These are phyloP conservation scores for Rhododendron simsii DNA, from an alignment of 148 eudicot species.

Conservation along the genomic window DNA sequence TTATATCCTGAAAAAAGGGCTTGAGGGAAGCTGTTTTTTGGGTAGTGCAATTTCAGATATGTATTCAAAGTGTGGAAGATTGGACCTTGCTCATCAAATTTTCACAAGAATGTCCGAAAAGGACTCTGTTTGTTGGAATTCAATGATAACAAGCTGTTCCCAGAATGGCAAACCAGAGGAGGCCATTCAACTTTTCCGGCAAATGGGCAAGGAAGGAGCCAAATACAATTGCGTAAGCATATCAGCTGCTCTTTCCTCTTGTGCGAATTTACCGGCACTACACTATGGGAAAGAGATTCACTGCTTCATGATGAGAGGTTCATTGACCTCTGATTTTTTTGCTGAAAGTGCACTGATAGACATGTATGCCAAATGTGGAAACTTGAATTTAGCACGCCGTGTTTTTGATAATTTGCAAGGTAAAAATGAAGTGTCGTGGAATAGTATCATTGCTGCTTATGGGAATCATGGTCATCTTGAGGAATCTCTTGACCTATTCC, in stretches of 20 bases:
- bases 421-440: neutral
- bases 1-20: neutral
- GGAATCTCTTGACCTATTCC: neutral
- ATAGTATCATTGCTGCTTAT: neutral
- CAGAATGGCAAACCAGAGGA: slow-evolving; percentile 2
- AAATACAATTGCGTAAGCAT: neutral
- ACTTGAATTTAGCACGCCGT: neutral
- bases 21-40: neutral
- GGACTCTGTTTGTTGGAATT: neutral
- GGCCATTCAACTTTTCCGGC: neutral
- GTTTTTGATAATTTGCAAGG: neutral
- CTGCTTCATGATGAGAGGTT: neutral
- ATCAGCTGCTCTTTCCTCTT: neutral
- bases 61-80: neutral
- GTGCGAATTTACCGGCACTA: neutral
- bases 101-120: neutral
- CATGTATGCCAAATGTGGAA: neutral
- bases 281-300: neutral
- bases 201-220: slow-evolving; percentile 2
- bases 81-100: slow-evolving; percentile 2
- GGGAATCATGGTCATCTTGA: neutral
- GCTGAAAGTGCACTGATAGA: neutral
- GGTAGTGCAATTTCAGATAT: neutral
- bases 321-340: neutral
- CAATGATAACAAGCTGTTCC: neutral